Base-by-base conservation (phyloP, 2,329 filamentous ascomycete species). In the Nemania abortiva region DNA sequence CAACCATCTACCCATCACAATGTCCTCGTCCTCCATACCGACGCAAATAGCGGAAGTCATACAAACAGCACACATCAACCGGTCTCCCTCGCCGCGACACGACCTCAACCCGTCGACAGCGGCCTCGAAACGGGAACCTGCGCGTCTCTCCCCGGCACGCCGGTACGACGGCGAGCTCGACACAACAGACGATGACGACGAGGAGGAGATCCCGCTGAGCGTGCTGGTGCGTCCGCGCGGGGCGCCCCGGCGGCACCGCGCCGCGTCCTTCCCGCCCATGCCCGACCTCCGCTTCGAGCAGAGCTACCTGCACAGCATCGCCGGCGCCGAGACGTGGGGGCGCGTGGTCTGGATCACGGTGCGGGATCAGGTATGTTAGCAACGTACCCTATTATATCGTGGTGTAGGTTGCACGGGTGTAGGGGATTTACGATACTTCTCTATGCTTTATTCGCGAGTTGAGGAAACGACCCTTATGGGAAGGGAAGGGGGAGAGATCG, bases 211-310 rank as follows among this genome's bases (percentile, higher is more conserved):
- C 24, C 91, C 91, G 13, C 85, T 90, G 70, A 91, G 88, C 72
- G 86, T 91, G 5, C 81, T 94, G 60, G 84, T 85, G 52, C 86
- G 62, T 84, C 2, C 74, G 82, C 7, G 83, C 84, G 63, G 60
- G n/a, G 85, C 89, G 55, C 80, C 84, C 64, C 83, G 83, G 60
- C 84, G 83, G 4, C 56, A 76, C 77, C 55, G 58, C 42, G 34
- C 62, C 39, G 50, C 57, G 15, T 67, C 68, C 63, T 77, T 90
- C 63, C 88, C 87, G 34, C 88, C 89, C 9, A 87, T 98, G 77
- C 94, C 95, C 3, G 96, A 99, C 82, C 84, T 99, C 73, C 89
- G 96, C 52, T 98, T 98, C 82, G 96, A 99, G 83, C 96, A 99
- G 87, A 98, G 95, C 85, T 99, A 99, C 81, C 87, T 99, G 64